Evolutionary conservation across 305 asterid genomes (phyloP).

Genomic region (Rubia balearica): DNA sequence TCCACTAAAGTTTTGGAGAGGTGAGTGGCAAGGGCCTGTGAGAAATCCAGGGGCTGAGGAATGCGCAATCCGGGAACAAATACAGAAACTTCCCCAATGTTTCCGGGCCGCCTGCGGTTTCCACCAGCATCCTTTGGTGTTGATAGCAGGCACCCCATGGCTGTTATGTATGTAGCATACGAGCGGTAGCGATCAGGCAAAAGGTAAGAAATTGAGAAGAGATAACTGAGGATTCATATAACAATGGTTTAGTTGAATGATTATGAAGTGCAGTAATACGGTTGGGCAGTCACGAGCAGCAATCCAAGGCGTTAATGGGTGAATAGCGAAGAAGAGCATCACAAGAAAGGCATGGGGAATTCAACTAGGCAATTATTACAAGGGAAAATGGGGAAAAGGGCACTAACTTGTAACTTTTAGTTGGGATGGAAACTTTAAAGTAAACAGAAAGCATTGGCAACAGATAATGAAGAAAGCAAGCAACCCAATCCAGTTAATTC

Average conservation of each 20-base stretch:
- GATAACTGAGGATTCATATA: too few species aligned
- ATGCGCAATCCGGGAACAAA: conserved; percentile 90
- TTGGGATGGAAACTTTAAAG: not conserved
- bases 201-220: too few species aligned
- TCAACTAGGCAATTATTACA: conserved; percentile 2
- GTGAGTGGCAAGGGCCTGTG: conserved; percentile 49
- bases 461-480: not conserved
- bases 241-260: too few species aligned
- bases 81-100: conserved; percentile 84
- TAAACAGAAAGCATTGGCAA: not conserved
- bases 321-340: conserved; percentile 21
- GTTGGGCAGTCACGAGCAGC: conserved; percentile 51
- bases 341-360: conserved; percentile 41
- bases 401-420: too few species aligned
- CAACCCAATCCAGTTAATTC: not conserved
- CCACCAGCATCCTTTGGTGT: conserved; percentile 66
- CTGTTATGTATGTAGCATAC: conserved; percentile 26
- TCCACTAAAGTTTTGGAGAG: conserved; percentile 63
- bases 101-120: conserved; percentile 76
- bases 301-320: too few species aligned
- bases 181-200: conserved; percentile 5
- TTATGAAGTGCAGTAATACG: conserved; percentile 30
- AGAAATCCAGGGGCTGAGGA: conserved; percentile 80
- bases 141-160: conserved; percentile 83
- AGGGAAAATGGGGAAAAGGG: too few species aligned